Evolutionary conservation across 257 asterid species (phyloP).

Genomic region (Solanum lycopersicoides): DNA sequence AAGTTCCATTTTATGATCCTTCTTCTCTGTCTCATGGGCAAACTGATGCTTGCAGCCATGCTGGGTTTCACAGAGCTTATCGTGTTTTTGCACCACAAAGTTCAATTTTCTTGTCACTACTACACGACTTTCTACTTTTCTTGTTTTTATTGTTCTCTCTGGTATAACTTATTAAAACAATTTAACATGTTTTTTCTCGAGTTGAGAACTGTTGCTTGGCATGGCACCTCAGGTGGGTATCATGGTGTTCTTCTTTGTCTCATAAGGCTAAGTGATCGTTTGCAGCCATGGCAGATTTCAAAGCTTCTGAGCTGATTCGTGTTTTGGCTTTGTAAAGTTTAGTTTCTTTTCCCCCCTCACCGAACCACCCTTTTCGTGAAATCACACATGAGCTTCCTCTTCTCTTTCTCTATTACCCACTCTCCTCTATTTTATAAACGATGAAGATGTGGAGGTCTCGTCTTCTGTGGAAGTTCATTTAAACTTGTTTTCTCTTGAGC

Average conservation of each 20-base stretch:
- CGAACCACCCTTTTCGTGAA: neutral
- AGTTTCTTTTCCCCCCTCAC: neutral
- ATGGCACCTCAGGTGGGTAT: too few relatives aligned
- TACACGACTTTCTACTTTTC: too few relatives aligned
- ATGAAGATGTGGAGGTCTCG: too few relatives aligned
- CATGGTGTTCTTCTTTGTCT: neutral
- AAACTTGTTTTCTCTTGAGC: neutral
- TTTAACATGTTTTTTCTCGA: too few relatives aligned
- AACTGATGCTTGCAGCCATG: neutral
- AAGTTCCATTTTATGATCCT: neutral
- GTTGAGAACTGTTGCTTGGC: too few relatives aligned
- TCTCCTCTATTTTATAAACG: neutral
- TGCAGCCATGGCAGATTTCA: too few relatives aligned
- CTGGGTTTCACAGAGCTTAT: neutral
- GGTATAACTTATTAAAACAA: neutral
- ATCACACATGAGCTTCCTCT: too few relatives aligned
- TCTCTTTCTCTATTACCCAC: too few relatives aligned
- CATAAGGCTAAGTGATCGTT: neutral
- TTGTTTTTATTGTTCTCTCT: neutral
- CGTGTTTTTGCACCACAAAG: neutral
- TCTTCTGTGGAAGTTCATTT: too few relatives aligned
- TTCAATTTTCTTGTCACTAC: neutral
- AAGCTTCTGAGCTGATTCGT: too few relatives aligned
- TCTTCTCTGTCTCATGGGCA: neutral
- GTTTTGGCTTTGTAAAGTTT: too few relatives aligned